These are phyloP conservation scores for Edaphochlamys debaryana DNA, from an alignment of 139 green algal species.

Conservation along the genomic window DNA sequence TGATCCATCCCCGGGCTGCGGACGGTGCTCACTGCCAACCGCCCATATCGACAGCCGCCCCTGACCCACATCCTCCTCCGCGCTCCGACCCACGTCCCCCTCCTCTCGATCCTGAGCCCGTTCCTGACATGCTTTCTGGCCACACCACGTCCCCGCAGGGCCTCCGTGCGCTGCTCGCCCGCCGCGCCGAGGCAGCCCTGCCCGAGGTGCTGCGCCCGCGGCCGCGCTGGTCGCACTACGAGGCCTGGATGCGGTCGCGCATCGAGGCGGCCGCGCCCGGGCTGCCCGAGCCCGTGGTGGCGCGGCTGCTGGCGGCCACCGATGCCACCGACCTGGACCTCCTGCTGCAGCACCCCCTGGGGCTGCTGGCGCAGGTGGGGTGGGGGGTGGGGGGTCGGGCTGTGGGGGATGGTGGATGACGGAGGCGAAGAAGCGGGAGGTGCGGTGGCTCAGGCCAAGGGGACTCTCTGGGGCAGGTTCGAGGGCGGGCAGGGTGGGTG, in stretches of 20 bases:
- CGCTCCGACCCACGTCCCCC: too few relatives aligned
- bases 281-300: constrained; percentile 75
- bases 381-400: too few relatives aligned
- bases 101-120: too few relatives aligned
- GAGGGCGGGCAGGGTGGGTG: not conserved
- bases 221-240: constrained; percentile 84
- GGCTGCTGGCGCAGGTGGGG: constrained; percentile 55
- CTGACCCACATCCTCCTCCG: too few relatives aligned
- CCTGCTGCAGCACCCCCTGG: constrained; percentile 72
- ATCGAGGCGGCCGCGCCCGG: not conserved
- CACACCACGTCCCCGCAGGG: constrained; percentile 1
- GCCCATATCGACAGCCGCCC: too few relatives aligned
- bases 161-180: not conserved
- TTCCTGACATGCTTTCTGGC: not conserved
- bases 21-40: too few relatives aligned
- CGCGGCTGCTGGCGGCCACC: constrained; percentile 73
- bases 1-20: too few relatives aligned
- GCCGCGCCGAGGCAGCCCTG: constrained; percentile 30
- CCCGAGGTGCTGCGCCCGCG: constrained; percentile 66
- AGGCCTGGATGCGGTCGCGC: constrained; percentile 71
- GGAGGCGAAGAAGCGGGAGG: not conserved
- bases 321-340: constrained; percentile 83
- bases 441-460: too few relatives aligned
- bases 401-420: not conserved
- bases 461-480: not conserved